These are phyloP conservation scores for Elsinoe batatas DNA, from an alignment of 2,329 filamentous ascomycete genomes.

Conservation along the genomic window DNA sequence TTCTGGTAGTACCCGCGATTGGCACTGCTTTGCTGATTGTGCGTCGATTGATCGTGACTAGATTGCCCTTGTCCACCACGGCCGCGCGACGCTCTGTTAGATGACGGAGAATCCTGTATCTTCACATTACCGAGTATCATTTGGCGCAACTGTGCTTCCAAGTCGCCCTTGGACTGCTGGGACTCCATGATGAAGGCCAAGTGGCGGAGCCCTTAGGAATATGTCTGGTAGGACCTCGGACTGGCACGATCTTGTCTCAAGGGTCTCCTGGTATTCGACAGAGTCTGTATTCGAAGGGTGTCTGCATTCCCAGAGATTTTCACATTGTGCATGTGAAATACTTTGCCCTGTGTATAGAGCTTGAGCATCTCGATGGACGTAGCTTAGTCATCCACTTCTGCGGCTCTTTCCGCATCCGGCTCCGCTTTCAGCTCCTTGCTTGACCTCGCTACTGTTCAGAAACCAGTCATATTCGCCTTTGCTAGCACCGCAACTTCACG, in stretches of 20 bases:
- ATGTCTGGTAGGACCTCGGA: too few relatives aligned
- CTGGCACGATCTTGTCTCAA: too few relatives aligned
- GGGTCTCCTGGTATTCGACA: neutral
- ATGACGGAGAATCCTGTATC: neutral
- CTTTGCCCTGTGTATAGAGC: neutral
- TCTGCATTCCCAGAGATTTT: neutral
- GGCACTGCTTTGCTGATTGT: neutral
- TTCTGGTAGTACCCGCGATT: neutral
- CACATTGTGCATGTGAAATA: neutral
- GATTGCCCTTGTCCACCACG: neutral
- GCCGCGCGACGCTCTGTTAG: neutral
- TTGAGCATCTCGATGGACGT: neutral
- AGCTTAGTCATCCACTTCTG: neutral
- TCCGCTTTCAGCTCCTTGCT: neutral
- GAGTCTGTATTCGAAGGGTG: neutral
- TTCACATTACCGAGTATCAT: slow-evolving; percentile 48
- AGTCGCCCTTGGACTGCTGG: slow-evolving; percentile 18
- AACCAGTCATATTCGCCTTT: slow-evolving; percentile 4
- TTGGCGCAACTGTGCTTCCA: slow-evolving; percentile 50
- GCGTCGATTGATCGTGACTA: neutral
- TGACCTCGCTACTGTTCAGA: slow-evolving; percentile 14
- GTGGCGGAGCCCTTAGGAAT: neutral
- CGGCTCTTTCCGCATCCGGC: neutral
- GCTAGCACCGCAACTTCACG: slow-evolving; percentile 20
- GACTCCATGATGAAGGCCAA: slow-evolving; percentile 12